Evolutionary conservation across 371 early-diverging fungal species (phyloP), one percentile per base, ranked within the genome.

Genomic region (Haplosporangium sp.): DNA sequence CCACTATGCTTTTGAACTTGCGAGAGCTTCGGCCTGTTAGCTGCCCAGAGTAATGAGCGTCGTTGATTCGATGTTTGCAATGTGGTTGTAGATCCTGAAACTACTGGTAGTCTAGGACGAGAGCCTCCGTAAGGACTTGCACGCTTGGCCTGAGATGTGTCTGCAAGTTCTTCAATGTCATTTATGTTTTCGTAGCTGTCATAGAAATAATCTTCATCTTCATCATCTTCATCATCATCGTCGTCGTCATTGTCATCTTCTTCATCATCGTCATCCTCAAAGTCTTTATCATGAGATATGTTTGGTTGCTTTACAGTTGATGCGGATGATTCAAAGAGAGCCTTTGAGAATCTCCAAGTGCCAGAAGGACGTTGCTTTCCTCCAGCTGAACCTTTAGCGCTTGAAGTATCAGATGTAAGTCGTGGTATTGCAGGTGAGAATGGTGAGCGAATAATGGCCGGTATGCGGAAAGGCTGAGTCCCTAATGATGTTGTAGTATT

Each of bases 221-320:
- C 52, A 1, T 44, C 74, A 6, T 56, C 59, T 17, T 70, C 15
- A 3, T 66, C 69, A 15, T 65, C 58, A 9, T 63, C 55, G 0
- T 67, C 68, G 8, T 63, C 61, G 5, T 72, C 68, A 0, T 72
- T 61, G 9, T 72, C 77, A 39, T 66, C 63, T 10, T 73, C 73
- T 40, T 73, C 69, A 1, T 62, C 61, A 13, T 72, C 73, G 4
- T 52, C 70, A 34, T 72, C 72, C 39, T 77, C 78, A 70, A 59
- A 72, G 60, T 72, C 74, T 6, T 20, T 48, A 11, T 69, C 62
- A 57, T 62, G 68, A 27, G 66, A 39, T 13, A 50, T 19, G 20
- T 40, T 20, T 53, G 20, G 19, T 7, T 59, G 64, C 6, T 27
- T 15, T 2, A 50, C 20, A 10, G 68, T 40, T 10, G 53, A 19